phyloP scores from a whole-genome alignment of 1,284 basidiomycete species.

The Tausonia pullulans region DNA sequence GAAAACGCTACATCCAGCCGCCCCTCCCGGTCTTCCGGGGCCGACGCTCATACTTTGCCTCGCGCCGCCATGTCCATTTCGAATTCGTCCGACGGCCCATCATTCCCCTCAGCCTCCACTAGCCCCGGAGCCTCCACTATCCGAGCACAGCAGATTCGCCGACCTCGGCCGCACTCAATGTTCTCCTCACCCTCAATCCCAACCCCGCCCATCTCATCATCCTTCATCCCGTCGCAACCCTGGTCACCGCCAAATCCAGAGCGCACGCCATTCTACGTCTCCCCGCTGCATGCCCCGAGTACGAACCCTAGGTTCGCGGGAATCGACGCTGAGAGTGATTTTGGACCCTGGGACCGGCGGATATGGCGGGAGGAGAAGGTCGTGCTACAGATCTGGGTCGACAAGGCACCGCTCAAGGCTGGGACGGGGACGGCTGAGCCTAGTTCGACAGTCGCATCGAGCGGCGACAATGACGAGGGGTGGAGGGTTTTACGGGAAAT shows the following conservation, averaged over 20 bases:
- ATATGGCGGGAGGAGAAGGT: constrained; percentile 19
- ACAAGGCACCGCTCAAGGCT: constrained; percentile 4
- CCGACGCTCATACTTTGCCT: too few species aligned
- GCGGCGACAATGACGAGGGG: background rate
- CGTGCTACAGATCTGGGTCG: constrained; percentile 29
- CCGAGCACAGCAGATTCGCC: constrained; percentile 22
- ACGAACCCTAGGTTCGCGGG: constrained; percentile 30
- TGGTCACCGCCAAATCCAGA: constrained; percentile 14
- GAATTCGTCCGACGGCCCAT: too few species aligned
- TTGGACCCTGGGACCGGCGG: constrained; percentile 28
- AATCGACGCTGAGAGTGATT: constrained; percentile 27
- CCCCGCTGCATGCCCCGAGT: constrained; percentile 29
- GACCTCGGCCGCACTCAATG: constrained; percentile 2
- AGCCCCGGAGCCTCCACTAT: too few species aligned
- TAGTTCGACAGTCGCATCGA: too few species aligned
- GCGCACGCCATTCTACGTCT: constrained; percentile 32
- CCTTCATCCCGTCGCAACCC: background rate
- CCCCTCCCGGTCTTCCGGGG: too few species aligned
- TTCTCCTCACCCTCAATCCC: background rate
- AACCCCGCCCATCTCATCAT: background rate
- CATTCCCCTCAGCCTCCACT: too few species aligned
- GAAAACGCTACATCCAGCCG: too few species aligned
- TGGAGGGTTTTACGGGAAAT: constrained; percentile 8
- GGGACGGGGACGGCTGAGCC: background rate
- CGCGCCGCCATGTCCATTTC: too few species aligned